Evolutionary conservation across 352 stramenopile species (phyloP).

Genomic region (Phytophthora fragariae): DNA sequence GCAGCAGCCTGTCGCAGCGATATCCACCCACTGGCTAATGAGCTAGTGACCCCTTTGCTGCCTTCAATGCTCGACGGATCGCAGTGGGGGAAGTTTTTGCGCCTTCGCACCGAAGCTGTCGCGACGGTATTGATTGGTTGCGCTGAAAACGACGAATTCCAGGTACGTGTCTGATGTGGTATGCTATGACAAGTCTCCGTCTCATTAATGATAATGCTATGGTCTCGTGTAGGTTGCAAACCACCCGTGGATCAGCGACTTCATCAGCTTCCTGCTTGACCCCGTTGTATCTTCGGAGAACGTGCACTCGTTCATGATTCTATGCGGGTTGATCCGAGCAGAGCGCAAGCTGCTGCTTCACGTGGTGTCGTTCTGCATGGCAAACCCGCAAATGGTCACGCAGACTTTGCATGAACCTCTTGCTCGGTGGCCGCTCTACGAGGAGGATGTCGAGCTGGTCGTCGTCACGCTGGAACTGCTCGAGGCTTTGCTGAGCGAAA

Average conservation of each 20-base stretch:
- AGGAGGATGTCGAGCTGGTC: slow-evolving; percentile 70
- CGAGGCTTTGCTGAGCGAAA: slow-evolving; percentile 41
- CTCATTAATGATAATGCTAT: slow-evolving; percentile 3
- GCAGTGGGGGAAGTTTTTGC: slow-evolving; percentile 57
- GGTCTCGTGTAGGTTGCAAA: slow-evolving; percentile 38
- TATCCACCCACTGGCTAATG: slow-evolving; percentile 53
- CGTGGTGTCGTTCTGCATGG: slow-evolving; percentile 50
- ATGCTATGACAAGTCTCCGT: background rate
- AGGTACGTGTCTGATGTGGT: slow-evolving; percentile 31
- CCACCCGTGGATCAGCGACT: slow-evolving; percentile 56
- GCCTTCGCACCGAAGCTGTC: slow-evolving; percentile 56
- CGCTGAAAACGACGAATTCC: slow-evolving; percentile 45
- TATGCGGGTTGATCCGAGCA: slow-evolving; percentile 42
- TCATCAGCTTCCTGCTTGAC: slow-evolving; percentile 52
- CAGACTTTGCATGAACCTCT: slow-evolving; percentile 57
- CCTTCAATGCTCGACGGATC: slow-evolving; percentile 56
- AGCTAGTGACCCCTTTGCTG: slow-evolving; percentile 54
- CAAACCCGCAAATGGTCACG: slow-evolving; percentile 44
- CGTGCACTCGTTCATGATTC: slow-evolving; percentile 58
- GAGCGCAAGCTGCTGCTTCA: slow-evolving; percentile 47
- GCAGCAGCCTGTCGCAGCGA: slow-evolving; percentile 49
- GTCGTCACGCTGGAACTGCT: slow-evolving; percentile 61
- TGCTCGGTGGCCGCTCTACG: slow-evolving; percentile 65
- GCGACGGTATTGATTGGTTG: slow-evolving; percentile 58
- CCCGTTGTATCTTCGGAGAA: slow-evolving; percentile 56